phyloP scores from a whole-genome alignment of 768 basidiomycete species.

The Kwoniella shandongensis region DNA sequence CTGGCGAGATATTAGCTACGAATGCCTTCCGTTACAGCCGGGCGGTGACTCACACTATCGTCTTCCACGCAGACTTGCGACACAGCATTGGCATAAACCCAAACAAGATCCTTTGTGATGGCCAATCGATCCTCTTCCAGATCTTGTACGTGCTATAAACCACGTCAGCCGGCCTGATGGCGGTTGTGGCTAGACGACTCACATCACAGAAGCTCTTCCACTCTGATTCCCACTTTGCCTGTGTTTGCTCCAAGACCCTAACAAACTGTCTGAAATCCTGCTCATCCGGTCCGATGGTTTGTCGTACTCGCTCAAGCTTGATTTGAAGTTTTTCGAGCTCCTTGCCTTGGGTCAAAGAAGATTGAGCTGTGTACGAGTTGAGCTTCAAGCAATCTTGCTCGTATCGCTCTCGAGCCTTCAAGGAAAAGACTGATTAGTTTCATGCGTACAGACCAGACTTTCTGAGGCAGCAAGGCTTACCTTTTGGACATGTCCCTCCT shows the following conservation, averaged over 20 bases:
- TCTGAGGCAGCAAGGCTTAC: too few species aligned
- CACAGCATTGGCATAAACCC: constrained; percentile 94
- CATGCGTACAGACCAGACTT: background rate
- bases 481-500: constrained; percentile 80
- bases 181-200: constrained; percentile 16
- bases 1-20: constrained; percentile 55
- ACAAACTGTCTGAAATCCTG: constrained; percentile 88
- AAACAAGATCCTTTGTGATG: constrained; percentile 91
- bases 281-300: constrained; percentile 87
- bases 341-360: constrained; percentile 84
- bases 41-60: constrained; percentile 71
- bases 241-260: constrained; percentile 72
- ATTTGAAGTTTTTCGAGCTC: constrained; percentile 85
- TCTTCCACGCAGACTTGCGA: constrained; percentile 93
- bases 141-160: constrained; percentile 71
- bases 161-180: constrained; percentile 4
- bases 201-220: constrained; percentile 93
- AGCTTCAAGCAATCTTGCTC: constrained; percentile 88
- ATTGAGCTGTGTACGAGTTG: constrained; percentile 90
- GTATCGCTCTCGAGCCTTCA: constrained; percentile 80
- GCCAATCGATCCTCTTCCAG: constrained; percentile 92
- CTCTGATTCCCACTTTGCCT: constrained; percentile 81
- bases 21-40: background rate
- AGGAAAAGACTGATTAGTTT: background rate
- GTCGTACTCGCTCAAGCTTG: constrained; percentile 83